phyloP scores from a whole-genome alignment of 768 basidiomycete species.

The Kwoniella europaea region DNA sequence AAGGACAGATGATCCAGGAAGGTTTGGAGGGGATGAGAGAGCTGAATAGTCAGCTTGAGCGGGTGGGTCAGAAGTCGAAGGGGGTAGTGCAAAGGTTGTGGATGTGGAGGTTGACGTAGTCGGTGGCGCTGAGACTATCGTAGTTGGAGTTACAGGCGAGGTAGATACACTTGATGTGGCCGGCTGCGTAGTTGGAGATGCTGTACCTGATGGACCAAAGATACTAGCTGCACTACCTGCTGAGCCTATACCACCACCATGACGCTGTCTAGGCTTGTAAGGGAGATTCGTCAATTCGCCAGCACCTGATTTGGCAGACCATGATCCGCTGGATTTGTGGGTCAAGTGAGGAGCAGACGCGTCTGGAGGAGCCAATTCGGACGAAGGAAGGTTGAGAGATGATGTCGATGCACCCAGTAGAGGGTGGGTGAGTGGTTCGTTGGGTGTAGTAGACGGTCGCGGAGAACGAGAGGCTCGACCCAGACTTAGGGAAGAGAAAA shows the following conservation, averaged over 20 bases:
- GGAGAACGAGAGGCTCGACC: constrained; percentile 36
- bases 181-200: constrained; percentile 19
- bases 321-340: constrained; percentile 18
- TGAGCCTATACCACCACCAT: constrained; percentile 35
- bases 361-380: constrained; percentile 1
- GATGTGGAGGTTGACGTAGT: constrained; percentile 50
- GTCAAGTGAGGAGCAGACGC: neutral
- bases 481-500: constrained; percentile 49
- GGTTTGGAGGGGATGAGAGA: neutral
- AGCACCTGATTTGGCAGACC: constrained; percentile 9
- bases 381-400: constrained; percentile 32
- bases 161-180: constrained; percentile 6
- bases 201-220: constrained; percentile 8
- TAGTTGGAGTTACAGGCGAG: constrained; percentile 33
- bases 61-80: constrained; percentile 31
- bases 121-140: constrained; percentile 28
- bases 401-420: constrained; percentile 47
- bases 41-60: constrained; percentile 15
- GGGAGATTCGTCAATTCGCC: constrained; percentile 31
- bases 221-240: constrained; percentile 29
- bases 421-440: constrained; percentile 48
- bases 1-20: constrained; percentile 11
- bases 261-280: constrained; percentile 54
- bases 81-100: constrained; percentile 45
- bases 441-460: constrained; percentile 20